Evolutionary conservation across 495 filamentous ascomycete species (phyloP), one percentile per base, ranked within the genome.

Genomic region (Penicillium roqueforti): DNA sequence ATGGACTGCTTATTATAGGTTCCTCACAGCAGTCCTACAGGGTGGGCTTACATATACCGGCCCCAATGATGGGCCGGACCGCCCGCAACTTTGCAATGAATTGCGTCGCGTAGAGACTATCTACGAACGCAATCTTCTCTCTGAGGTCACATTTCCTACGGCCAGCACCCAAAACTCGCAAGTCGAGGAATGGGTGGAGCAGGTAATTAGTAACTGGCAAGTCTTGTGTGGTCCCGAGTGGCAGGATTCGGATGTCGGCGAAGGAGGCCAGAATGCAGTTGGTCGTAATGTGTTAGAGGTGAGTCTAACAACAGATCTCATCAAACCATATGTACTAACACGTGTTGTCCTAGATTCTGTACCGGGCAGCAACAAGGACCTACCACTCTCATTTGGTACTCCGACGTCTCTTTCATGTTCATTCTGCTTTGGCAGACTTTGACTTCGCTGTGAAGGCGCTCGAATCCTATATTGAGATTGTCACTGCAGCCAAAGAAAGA

Each of bases 341-440:
- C 19, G 47, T 16, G 29, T 38, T 32, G 14, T 25, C 11, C 43
- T 58, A 95, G 70, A 87, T 89, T 25, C 74, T 97, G 9, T 96
- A 96, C 60, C 83, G 87, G 18, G 91, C 91, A 25, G 87, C 93
- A 9, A 87, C 87, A 2, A 95, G 92, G 69, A 95, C 91, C 0
- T 98, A 91, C 60, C 93, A 97, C 64, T 97, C 95, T 2, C 92
- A 91, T 5, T 70, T 86, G 20, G 84, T 97, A 47, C 72, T 98
- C 26, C 78, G 92, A 49, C 85, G 95, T 64, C 77, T 98, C 1
- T 97, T 97, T 58, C 88, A 84, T 13, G 86, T 96, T 5, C 93
- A 97, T 69, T 76, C 87, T 3, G 78, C 88, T 2, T 73, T 96
- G 36, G 90, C 89, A 13, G 91, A 98, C 50, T 96, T 96, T 58